Evolutionary conservation across 148 eudicot genomes (phyloP), one percentile per base, ranked within the genome.

Genomic region (Beta vulgaris): DNA sequence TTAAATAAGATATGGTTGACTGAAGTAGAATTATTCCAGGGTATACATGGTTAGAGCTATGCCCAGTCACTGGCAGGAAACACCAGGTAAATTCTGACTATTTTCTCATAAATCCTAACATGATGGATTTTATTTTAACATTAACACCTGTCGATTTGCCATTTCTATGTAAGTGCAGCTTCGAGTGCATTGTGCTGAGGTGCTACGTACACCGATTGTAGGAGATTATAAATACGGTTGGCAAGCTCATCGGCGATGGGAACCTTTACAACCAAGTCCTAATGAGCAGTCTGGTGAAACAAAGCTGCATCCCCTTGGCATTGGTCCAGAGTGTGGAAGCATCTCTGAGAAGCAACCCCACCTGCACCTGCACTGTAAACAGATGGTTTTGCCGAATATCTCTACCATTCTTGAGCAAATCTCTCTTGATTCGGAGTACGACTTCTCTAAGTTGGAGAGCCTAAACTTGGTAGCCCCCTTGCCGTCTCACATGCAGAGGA

Each of bases 221-320:
- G 99, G 99, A 77, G 99, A 95, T 84, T 95, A 85, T 90, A 95
- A 95, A 79, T 95, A 95, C 23, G 99, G 97, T 9, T 86, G 97
- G 92, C 93, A 87, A 80, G 97, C 97, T 85, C 97, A 95, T 80
- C 85, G 82, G 75, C 81, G 76, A 63, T 84, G 87, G 85, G 77
- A 83, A 74, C 87, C 86, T 37, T 36, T 71, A 16, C 72, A 71
- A 25, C 14, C 8, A 16, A 78, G 64, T 62, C 51, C 10, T 3
- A 69, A 78, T 42, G 70, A 68, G 36, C 73, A 85, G 55, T 51
- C 14, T 28, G 34, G 21, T 1, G 78, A 76, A 62, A 51, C 49
- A 42, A 81, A 69, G 57, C 18, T 72, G 9, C 66, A 42, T 32
- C 65, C 71, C n/a, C 71, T 84, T 46, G 86, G 84, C 69, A 82